Evolutionary conservation across 176 grass and related monocot genomes (phyloP).

Genomic region (Carex scoparia): DNA sequence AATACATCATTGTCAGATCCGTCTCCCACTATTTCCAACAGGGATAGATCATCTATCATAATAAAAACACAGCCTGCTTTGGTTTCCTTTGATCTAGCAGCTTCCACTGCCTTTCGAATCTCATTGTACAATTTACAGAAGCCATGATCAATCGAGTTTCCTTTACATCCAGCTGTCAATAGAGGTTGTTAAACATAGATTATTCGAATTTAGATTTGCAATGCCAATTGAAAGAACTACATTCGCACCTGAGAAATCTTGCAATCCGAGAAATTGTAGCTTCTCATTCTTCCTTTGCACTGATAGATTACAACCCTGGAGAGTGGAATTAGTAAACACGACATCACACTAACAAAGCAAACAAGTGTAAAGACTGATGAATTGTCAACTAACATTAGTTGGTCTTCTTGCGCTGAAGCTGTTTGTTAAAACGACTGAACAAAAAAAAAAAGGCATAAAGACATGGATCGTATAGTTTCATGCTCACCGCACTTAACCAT

Average conservation of each 20-base stretch:
- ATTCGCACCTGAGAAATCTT: slow-evolving; percentile 57
- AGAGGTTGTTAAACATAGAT: slow-evolving; percentile 23
- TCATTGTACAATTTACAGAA: slow-evolving; percentile 52
- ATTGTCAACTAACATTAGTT: not conserved
- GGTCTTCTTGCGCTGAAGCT: not conserved
- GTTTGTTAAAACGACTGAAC: slow-evolving; percentile 25
- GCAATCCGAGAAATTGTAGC: slow-evolving; percentile 69
- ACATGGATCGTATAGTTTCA: not conserved
- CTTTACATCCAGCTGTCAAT: slow-evolving; percentile 39
- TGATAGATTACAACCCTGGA: slow-evolving; percentile 72
- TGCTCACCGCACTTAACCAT: not conserved
- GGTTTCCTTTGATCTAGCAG: slow-evolving; percentile 25
- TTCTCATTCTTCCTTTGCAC: slow-evolving; percentile 58
- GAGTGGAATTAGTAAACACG: not conserved
- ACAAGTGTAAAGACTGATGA: not conserved
- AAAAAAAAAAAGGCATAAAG: not conserved
- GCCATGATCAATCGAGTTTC: slow-evolving; percentile 28
- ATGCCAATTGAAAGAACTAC: slow-evolving; percentile 6
- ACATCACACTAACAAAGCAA: not conserved
- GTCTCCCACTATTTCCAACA: slow-evolving; percentile 65
- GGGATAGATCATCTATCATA: slow-evolving; percentile 73
- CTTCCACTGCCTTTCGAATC: slow-evolving; percentile 47
- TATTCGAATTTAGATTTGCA: not conserved
- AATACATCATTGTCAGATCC: slow-evolving; percentile 60
- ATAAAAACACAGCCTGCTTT: slow-evolving; percentile 34